A percentile compares a stretch with the other conserved stretches of the same genome.
phyloP scores from a whole-genome alignment of 345 rosid species.

The Syzygium aromaticum region DNA sequence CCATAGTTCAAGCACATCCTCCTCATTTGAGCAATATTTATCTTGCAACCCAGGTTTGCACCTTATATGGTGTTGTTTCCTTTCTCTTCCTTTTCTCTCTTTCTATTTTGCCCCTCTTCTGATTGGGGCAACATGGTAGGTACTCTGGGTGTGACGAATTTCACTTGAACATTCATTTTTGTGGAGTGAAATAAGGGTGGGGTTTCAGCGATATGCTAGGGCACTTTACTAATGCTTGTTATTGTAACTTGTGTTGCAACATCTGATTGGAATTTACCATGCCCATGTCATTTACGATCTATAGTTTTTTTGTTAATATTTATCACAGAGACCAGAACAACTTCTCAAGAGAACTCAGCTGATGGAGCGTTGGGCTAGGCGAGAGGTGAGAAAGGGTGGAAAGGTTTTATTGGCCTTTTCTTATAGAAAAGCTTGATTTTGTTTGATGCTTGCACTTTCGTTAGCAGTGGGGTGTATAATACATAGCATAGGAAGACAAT shows the following conservation, averaged over 20 bases:
- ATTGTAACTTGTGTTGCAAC: background rate
- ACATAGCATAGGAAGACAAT: background rate
- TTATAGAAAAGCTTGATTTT: background rate
- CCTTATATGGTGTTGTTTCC: background rate
- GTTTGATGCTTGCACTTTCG: background rate
- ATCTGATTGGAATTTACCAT: background rate
- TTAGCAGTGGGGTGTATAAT: background rate
- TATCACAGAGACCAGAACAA: conserved; percentile 89
- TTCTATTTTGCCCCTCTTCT: background rate
- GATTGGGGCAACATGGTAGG: background rate
- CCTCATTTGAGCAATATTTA: conserved; percentile 88
- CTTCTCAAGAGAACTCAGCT: conserved; percentile 89
- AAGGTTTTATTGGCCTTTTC: background rate
- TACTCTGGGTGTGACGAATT: background rate
- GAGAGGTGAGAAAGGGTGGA: conserved; percentile 60
- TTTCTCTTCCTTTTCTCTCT: background rate
- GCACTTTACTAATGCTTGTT: background rate
- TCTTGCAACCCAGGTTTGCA: conserved; percentile 90
- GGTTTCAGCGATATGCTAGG: background rate
- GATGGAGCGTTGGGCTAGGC: conserved; percentile 99
- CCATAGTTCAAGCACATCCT: conserved; percentile 84
- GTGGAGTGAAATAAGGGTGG: background rate
- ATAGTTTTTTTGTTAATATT: background rate
- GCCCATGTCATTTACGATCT: background rate
- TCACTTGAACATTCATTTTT: background rate